Percentiles rank a stretch among this genome's conserved stretches.
Conservation (phyloP, 192 early-diverging fungal genomes). For the Physocladia obscura region DNA sequence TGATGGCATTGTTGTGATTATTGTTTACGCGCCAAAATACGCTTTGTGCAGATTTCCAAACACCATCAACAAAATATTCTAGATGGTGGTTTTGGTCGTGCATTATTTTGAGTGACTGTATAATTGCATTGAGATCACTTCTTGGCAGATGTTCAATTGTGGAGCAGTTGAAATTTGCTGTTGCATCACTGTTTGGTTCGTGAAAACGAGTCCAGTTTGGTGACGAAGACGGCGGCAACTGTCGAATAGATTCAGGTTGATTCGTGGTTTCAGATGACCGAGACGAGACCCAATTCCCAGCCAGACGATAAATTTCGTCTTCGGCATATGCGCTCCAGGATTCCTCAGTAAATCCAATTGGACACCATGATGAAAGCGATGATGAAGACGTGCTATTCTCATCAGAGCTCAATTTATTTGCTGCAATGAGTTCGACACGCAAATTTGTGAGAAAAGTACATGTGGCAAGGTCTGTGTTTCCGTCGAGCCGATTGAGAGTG, state of each 20-base stretch:
- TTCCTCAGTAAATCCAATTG: background rate
- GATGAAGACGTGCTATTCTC: background rate
- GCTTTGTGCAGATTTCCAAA: slow-evolving; percentile 16
- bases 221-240: background rate
- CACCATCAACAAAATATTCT: slow-evolving; percentile 12
- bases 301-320: background rate
- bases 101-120: background rate
- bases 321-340: background rate
- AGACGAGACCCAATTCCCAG: background rate
- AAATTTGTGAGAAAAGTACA: slow-evolving; percentile 41
- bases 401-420: slow-evolving; percentile 14
- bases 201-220: background rate
- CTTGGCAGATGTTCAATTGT: background rate
- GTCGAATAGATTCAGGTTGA: background rate
- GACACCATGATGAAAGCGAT: no score
- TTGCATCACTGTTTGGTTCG: background rate
- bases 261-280: background rate
- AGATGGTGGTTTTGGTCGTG: background rate
- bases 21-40: background rate
- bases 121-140: background rate
- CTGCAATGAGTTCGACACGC: slow-evolving; percentile 39
- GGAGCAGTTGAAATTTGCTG: background rate
- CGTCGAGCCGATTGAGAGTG: slow-evolving; percentile 31
- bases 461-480: slow-evolving; percentile 44
- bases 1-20: background rate